Evolutionary conservation across 768 basidiomycete species (phyloP).

Genomic region (Tricholoma matsutake): DNA sequence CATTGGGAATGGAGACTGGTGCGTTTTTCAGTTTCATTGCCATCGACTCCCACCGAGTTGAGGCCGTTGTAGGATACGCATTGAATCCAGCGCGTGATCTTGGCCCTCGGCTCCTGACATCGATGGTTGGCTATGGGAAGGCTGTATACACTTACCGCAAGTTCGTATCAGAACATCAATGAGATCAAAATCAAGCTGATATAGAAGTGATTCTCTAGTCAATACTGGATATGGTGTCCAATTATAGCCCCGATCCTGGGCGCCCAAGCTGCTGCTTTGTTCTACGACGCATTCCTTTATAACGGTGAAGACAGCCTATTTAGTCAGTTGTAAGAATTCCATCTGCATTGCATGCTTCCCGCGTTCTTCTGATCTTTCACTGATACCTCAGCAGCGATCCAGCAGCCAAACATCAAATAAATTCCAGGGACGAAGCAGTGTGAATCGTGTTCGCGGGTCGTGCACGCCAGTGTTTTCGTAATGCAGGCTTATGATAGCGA

Average conservation of each 20-base stretch:
- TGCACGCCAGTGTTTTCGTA: no score
- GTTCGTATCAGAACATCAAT: constrained; percentile 29
- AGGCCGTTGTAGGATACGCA: constrained; percentile 26
- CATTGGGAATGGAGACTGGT: constrained; percentile 65
- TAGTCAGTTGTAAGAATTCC: constrained; percentile 44
- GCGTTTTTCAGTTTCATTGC: neutral
- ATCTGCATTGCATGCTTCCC: neutral
- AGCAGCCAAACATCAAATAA: no score
- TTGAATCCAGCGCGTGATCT: constrained; percentile 38
- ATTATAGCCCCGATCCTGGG: constrained; percentile 59
- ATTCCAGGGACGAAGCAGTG: no score
- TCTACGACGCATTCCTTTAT: constrained; percentile 63
- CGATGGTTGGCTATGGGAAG: constrained; percentile 69
- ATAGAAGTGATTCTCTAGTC: constrained; percentile 34
- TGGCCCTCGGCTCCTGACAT: constrained; percentile 66
- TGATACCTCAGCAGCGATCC: no score
- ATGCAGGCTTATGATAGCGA: no score
- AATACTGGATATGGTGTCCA: constrained; percentile 77
- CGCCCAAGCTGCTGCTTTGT: constrained; percentile 49
- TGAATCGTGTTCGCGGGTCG: neutral
- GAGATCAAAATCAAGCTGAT: neutral
- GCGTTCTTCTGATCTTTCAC: neutral
- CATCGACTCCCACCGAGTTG: neutral
- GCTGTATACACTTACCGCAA: constrained; percentile 39
- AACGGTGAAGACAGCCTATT: constrained; percentile 51